These are phyloP conservation scores for Penicillium goetzii DNA, from an alignment of 495 filamentous ascomycete species.

Conservation along the genomic window DNA sequence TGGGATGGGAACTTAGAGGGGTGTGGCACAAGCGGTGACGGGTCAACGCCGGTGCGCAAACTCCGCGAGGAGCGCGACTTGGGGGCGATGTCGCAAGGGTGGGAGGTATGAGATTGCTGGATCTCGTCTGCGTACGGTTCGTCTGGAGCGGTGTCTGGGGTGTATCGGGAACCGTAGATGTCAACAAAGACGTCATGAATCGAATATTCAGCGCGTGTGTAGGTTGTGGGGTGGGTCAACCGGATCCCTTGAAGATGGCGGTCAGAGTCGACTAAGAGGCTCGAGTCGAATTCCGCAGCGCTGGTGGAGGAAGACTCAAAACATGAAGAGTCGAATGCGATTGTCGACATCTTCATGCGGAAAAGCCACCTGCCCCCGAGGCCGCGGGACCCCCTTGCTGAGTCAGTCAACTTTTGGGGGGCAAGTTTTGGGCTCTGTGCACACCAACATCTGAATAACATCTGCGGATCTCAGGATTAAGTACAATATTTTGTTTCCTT, in stretches of 20 bases:
- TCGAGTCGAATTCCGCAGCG: conserved; percentile 3
- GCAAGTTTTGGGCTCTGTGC: neutral
- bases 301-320: conserved; percentile 10
- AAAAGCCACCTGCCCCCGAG: conserved; percentile 45
- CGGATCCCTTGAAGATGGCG: conserved; percentile 7
- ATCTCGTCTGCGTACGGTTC: conserved; percentile 13
- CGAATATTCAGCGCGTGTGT: conserved; percentile 36
- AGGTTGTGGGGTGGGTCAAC: conserved; percentile 26
- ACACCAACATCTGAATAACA: neutral
- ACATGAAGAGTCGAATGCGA: conserved; percentile 25
- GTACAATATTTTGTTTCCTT: too few relatives aligned
- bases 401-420: conserved; percentile 29
- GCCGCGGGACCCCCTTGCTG: conserved; percentile 35
- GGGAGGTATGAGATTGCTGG: conserved; percentile 5
- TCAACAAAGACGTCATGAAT: conserved; percentile 55
- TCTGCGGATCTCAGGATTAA: neutral
- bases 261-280: conserved; percentile 3
- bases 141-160: conserved; percentile 18
- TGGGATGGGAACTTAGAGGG: conserved; percentile 8
- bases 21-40: conserved; percentile 33
- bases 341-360: conserved; percentile 35
- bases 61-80: conserved; percentile 46
- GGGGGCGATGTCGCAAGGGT: conserved; percentile 25
- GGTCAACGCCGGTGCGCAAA: conserved; percentile 41
- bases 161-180: conserved; percentile 29